These are phyloP conservation scores for Solanum ossicruentum DNA, from an alignment of 257 asterid genomes.

Conservation along the genomic window DNA sequence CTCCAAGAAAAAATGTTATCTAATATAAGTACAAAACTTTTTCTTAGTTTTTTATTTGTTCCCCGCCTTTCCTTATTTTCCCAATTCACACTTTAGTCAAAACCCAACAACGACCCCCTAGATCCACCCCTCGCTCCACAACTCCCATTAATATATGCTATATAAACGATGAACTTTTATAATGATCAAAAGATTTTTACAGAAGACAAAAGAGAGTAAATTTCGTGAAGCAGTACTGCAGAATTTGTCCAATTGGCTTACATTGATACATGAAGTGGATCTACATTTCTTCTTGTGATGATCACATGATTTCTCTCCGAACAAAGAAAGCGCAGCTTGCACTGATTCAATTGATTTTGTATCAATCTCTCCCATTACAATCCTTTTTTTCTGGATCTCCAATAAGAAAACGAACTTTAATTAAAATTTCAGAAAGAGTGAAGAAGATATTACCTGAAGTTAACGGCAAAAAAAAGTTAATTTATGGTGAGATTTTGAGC, in stretches of 20 bases:
- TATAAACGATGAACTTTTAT: too few species aligned
- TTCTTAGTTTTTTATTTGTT: too few species aligned
- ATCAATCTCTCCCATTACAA: slow-evolving; percentile 53
- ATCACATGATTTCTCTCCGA: slow-evolving; percentile 11
- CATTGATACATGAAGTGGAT: neutral
- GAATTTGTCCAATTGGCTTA: neutral
- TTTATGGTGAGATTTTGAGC: neutral
- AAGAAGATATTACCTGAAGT: neutral
- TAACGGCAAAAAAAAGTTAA: neutral
- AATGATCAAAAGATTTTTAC: neutral
- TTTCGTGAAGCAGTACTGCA: neutral
- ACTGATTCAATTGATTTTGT: slow-evolving; percentile 14
- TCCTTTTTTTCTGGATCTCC: neutral
- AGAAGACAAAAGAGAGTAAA: neutral
- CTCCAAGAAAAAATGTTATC: too few species aligned
- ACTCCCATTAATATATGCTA: too few species aligned
- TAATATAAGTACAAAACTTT: too few species aligned
- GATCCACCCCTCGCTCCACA: too few species aligned
- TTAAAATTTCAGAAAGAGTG: neutral
- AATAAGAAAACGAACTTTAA: neutral
- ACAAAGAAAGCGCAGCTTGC: slow-evolving; percentile 17
- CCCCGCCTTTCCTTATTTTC: too few species aligned
- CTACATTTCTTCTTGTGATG: neutral
- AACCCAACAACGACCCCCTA: too few species aligned
- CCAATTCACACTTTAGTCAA: too few species aligned